Conservation (phyloP, 139 green algal species). For the Chlorella ohadii region DNA sequence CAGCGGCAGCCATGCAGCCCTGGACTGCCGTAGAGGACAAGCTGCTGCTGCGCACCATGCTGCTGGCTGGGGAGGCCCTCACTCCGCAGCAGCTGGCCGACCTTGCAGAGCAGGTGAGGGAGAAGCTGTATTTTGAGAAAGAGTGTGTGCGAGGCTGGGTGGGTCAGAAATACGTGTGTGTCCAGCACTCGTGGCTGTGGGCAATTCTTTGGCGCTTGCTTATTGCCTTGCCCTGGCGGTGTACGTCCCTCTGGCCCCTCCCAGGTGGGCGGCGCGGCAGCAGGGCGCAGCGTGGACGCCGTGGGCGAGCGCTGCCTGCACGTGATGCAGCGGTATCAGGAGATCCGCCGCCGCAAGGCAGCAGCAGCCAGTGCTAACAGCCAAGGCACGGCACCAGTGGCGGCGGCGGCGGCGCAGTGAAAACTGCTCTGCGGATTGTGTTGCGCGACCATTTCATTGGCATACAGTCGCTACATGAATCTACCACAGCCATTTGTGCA, state of each 20-base stretch:
- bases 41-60: constrained; percentile 28
- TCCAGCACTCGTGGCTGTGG: too few relatives aligned
- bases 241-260: not conserved
- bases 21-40: constrained; percentile 30
- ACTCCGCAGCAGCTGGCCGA: constrained; percentile 9
- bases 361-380: not conserved
- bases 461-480: too few relatives aligned
- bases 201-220: too few relatives aligned
- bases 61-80: constrained; percentile 5
- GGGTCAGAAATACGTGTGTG: too few relatives aligned
- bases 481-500: too few relatives aligned
- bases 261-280: constrained; percentile 12
- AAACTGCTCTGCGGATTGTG: too few relatives aligned
- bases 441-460: too few relatives aligned
- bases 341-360: constrained; percentile 13
- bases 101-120: constrained; percentile 3
- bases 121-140: too few relatives aligned
- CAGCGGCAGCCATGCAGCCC: not conserved
- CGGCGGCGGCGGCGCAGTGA: too few relatives aligned
- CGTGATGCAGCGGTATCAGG: constrained; percentile 6
- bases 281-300: not conserved
- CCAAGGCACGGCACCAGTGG: too few relatives aligned
- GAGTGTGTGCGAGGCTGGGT: too few relatives aligned
- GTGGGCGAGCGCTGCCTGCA: constrained; percentile 22
- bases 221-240: too few relatives aligned